Base-by-base conservation (phyloP, 1,139 yeast genomes). In the Blastobotrys raffinosifermentans region DNA sequence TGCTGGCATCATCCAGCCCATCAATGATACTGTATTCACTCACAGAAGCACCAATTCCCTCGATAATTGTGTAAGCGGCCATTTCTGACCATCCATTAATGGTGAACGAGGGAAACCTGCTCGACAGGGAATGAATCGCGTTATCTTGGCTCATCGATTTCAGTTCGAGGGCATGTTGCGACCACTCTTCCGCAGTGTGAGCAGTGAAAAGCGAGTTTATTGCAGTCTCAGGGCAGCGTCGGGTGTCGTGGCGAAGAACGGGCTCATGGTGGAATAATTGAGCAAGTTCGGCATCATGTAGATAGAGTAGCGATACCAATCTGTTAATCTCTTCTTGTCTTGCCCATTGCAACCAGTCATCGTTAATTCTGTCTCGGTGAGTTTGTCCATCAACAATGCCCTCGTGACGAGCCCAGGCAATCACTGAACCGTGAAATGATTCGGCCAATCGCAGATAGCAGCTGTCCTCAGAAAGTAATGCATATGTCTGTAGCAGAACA, bases 261-360 rank as follows among this genome's bases (percentile, higher is more conserved):
- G 27, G 27, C 15, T 25, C 27, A 8, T 14, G 27, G 15, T 25
- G 27, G 11, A 25, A 25, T 14, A 25, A 8, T 13, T 25, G 27
- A 6, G 27, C 27, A 6, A 25, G 11, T 14, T 25, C 27, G 6
- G 27, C 27, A n/a, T 25, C 27, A n/a, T 25, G 27, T 8, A 25
- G 7, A 13, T 25, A 25, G 15, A 25, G 27, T n/a, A 8, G 14
- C 27, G 11, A n/a, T 7, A 8, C 27, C 11, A 25, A 6, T n/a
- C 27, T 6, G 13, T 6, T n/a, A 6, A 6, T 25, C 15, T 25
- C 27, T 25, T 25, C 27, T 8, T 8, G 14, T 6, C 15, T 10
- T 10, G 14, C 27, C 27, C 27, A 25, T 25, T 25, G 15, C 27
- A 25, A 14, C 27, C 27, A 25, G 7, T 25, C 15, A 6, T n/a